phyloP scores from a whole-genome alignment of 2,329 filamentous ascomycete species.

The Talaromyces sp. region DNA sequence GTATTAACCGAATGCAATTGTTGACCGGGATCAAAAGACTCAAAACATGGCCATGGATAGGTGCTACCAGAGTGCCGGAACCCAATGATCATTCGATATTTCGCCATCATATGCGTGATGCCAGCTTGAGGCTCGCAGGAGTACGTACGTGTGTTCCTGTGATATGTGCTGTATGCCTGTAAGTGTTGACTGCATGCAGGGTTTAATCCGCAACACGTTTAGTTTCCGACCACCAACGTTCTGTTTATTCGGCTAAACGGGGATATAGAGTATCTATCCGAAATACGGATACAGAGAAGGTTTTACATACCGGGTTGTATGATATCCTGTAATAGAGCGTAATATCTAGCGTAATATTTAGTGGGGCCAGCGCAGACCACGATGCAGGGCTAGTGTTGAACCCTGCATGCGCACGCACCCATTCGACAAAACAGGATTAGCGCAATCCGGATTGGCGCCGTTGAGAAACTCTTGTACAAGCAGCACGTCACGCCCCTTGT shows the following conservation, averaged over 20 bases:
- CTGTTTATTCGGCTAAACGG: not conserved
- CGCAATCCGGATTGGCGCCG: not conserved
- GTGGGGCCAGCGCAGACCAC: not conserved
- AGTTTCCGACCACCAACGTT: not conserved
- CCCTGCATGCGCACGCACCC: not conserved
- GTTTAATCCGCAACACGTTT: not conserved
- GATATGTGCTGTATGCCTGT: not conserved
- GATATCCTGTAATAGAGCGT: not conserved
- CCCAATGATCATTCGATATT: not conserved
- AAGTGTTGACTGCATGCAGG: not conserved
- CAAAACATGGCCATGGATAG: not conserved
- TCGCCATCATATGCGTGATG: not conserved
- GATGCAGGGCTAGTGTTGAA: not conserved
- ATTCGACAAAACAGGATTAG: not conserved
- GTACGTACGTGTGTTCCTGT: not conserved
- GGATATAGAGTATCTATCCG: not conserved
- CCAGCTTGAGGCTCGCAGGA: not conserved
- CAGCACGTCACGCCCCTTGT: not conserved
- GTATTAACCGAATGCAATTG: not conserved
- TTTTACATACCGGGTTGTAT: constrained; percentile 6
- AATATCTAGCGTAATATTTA: not conserved
- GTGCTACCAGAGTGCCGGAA: not conserved
- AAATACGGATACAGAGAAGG: not conserved
- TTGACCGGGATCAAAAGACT: not conserved
- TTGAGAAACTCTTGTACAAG: not conserved